Percentiles rank a stretch among this genome's conserved stretches.
phyloP scores from a whole-genome alignment of 75 land plant genomes.

The Pinus taeda region DNA sequence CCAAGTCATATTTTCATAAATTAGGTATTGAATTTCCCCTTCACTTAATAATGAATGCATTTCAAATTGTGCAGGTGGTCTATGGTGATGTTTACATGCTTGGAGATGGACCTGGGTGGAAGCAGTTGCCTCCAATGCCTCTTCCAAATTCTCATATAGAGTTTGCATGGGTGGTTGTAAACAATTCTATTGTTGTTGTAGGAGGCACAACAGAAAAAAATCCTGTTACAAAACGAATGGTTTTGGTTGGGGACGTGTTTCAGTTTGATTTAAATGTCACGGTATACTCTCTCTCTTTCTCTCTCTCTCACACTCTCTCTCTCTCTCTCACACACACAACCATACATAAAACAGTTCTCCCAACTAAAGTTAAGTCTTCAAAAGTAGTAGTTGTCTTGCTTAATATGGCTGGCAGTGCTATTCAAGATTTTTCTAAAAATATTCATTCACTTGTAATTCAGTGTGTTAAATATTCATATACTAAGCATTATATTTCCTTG shows the following conservation, averaged over 20 bases:
- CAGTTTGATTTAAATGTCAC: slow-evolving; percentile 58
- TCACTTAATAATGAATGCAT: neutral
- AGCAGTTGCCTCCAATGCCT: slow-evolving; percentile 75
- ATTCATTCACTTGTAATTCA: neutral
- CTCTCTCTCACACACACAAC: too few relatives aligned
- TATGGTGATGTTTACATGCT: slow-evolving; percentile 91
- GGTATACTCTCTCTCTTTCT: slow-evolving; percentile 33
- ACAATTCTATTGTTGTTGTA: slow-evolving; percentile 69
- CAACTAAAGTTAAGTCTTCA: neutral
- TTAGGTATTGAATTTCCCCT: neutral
- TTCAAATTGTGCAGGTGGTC: slow-evolving; percentile 62
- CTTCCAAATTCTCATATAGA: slow-evolving; percentile 93
- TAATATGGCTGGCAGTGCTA: neutral
- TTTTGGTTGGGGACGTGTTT: slow-evolving; percentile 82
- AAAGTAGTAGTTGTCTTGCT: neutral
- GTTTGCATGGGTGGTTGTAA: slow-evolving; percentile 92
- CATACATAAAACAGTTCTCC: neutral
- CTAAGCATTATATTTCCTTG: neutral
- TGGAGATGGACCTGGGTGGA: slow-evolving; percentile 77
- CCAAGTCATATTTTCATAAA: neutral
- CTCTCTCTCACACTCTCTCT: neutral
- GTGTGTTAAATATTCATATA: neutral
- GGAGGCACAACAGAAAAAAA: slow-evolving; percentile 97
- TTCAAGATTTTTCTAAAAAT: neutral
- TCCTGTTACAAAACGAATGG: slow-evolving; percentile 87